Base-by-base conservation (phyloP, 768 basidiomycete species). In the Candolleomyces aberdarensis region DNA sequence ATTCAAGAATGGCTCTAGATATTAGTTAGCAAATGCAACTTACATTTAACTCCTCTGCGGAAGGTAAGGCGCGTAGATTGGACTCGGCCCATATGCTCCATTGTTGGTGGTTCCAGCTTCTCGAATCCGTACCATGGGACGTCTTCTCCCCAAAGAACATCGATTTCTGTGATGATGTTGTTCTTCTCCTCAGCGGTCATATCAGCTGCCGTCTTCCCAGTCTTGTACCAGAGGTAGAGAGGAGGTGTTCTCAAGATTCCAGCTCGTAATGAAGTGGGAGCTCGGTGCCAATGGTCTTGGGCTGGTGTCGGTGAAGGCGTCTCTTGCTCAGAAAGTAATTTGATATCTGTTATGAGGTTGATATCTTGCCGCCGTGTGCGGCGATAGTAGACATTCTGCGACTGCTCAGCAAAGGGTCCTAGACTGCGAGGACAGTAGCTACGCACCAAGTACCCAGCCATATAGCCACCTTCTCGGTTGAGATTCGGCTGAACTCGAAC, bases 101-200 rank as follows among this genome's bases (percentile, higher is more conserved):
- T 81, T n/a, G 88, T 83, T 0, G 88, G 74, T 0, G 84, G 84
- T 29, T 85, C 76, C 3, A 93, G 67, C 66, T 83, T 86, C 64
- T 93, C 85, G 68, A 95, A 98, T 0, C 94, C 94, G 65, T 87
- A 94, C 86, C 92, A 93, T 0, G 93, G 85, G 8, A 82, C 78
- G 57, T 88, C 89, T 59, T 94, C 88, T 5, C 96, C 96, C 68
- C 86, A 97, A 0, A 93, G 73, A 3, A 98, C 81, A 69, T 98
- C 96, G n/a, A 98, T 63, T 72, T 98, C 95, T 0, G 95, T 98
- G 67, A 98, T 85, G 26, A 94, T 75, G 47, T 87, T 77, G 39
- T 78, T 69, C 62, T 80, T 79, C 65, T 89, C 84, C 44, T 81
- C 80, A 9, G 76, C 57, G n/a, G 74, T 76, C 84, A 92, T 86